Evolutionary conservation across 495 filamentous ascomycete genomes (phyloP).

Genomic region (Daldinia grandis): DNA sequence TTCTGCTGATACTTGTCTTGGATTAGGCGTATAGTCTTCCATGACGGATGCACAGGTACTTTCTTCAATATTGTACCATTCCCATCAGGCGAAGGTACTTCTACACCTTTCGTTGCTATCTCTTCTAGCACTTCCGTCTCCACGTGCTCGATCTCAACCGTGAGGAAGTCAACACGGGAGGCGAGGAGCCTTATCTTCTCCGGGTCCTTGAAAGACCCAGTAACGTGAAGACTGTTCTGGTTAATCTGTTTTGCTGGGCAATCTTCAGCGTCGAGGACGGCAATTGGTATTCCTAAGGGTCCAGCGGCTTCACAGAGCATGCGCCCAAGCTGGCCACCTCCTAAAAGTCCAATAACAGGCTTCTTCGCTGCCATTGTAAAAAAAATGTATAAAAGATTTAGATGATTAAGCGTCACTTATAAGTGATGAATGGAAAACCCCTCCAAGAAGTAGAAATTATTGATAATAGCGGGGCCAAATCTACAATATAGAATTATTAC

Average conservation of each 20-base stretch:
- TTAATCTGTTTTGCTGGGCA: conserved; percentile 93
- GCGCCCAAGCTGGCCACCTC: conserved; percentile 81
- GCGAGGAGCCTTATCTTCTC: conserved; percentile 81
- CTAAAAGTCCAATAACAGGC: conserved; percentile 33
- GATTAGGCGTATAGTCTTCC: conserved; percentile 87
- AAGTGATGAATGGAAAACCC: conserved; percentile 13
- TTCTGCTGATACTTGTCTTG: conserved; percentile 98
- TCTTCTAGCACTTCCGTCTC: conserved; percentile 92
- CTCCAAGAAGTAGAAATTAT: conserved; percentile 20
- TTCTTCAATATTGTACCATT: conserved; percentile 49
- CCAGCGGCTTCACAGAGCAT: conserved; percentile 97
- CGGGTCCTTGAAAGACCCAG: conserved; percentile 84
- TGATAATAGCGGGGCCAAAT: conserved; percentile 8
- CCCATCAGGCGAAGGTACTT: conserved; percentile 56
- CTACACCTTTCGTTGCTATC: conserved; percentile 66
- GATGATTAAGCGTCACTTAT: conserved; percentile 2
- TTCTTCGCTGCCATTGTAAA: conserved; percentile 27
- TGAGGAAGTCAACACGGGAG: conserved; percentile 79
- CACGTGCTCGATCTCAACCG: conserved; percentile 98
- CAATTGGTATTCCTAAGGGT: conserved; percentile 80
- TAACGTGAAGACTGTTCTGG: conserved; percentile 74
- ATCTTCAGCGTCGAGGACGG: conserved; percentile 79
- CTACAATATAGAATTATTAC: background rate
- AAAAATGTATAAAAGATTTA: background rate
- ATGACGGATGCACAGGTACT: conserved; percentile 80